Base-by-base conservation (phyloP, 208 protist genomes). In the Trypanosoma scelopori region DNA sequence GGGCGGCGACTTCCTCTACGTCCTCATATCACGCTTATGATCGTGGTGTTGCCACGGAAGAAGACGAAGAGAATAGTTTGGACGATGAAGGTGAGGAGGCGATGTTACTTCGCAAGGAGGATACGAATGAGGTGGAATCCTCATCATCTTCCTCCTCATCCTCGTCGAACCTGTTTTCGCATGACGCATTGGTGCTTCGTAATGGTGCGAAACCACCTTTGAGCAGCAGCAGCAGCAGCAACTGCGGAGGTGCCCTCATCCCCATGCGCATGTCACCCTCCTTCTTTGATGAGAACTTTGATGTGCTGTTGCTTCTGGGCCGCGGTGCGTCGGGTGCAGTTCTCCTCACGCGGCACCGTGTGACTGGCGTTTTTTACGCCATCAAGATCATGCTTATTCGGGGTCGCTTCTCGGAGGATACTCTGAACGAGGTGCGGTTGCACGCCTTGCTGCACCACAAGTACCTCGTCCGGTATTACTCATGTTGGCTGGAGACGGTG, bases 281-380 rank as follows among this genome's bases (percentile, higher is more conserved):
- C 56, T 96, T 96, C 58, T 94, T 96, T 65, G 91, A 96, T 58
- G 85, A 91, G 16, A 92, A 94, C 69, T 96, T 92, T 60, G 84
- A 87, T 28, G 85, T 87, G 9, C 51, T 93, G 1, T 51, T 53
- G 22, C 35, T 94, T 13, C 73, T 96, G 3, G 91, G 91, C 22
- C 61, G 74, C 32, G 91, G 91, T 22, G 82, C 75, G 0, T 77
- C 76, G n/a, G 91, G 91, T 12, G 87, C 77, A 6, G 91, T 76
- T 49, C 62, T 96, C 20, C 84, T 96, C 6, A 78, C 69, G n/a
- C 80, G 77, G 4, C 85, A 96, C 65, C 84, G 81, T 45, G 52
- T 91, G n/a, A 93, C 87, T 6, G 76, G 73, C 13, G 57, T 90
- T 43, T 84, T 94, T 55, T 96, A 94, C 68, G 91, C 91, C 43